Percentiles rank a stretch among this genome's conserved stretches.
Evolutionary conservation across 768 basidiomycete species (phyloP).

Genomic region (Lactarius vividus): DNA sequence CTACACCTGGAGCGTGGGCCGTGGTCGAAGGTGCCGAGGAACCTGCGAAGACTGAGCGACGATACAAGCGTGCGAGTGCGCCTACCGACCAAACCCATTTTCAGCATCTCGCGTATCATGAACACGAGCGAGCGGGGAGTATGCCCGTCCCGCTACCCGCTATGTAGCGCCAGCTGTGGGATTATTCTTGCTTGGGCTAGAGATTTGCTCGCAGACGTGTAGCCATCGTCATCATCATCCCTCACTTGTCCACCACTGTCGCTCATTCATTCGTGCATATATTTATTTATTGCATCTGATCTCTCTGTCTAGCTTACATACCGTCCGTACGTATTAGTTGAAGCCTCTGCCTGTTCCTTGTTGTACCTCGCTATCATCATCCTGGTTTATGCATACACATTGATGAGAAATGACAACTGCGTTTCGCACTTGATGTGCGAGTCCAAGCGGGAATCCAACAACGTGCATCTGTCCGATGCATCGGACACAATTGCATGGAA

Average conservation of each 20-base stretch:
- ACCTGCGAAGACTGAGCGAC: neutral
- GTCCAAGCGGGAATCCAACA: too few relatives aligned
- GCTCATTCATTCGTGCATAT: constrained; percentile 17
- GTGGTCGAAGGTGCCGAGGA: constrained; percentile 8
- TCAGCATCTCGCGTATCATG: neutral
- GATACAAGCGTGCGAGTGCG: constrained; percentile 12
- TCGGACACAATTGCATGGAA: neutral
- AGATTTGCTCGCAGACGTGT: constrained; percentile 9
- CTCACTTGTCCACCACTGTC: neutral
- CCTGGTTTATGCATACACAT: neutral
- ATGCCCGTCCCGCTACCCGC: neutral
- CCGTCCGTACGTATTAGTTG: neutral
- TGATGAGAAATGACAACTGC: neutral
- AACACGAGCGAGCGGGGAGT: neutral
- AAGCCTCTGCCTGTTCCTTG: neutral
- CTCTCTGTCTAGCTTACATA: constrained; percentile 6
- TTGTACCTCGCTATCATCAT: constrained; percentile 10
- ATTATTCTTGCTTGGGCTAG: neutral
- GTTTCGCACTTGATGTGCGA: neutral
- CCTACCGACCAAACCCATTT: neutral
- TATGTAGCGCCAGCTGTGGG: neutral
- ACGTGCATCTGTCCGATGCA: too few relatives aligned
- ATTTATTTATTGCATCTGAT: constrained; percentile 12
- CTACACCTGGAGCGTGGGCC: constrained; percentile 26
- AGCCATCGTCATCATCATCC: neutral